Percentiles rank a stretch among this genome's conserved stretches.
Evolutionary conservation across 768 basidiomycete species (phyloP).

Genomic region (Mycena epipterygia): DNA sequence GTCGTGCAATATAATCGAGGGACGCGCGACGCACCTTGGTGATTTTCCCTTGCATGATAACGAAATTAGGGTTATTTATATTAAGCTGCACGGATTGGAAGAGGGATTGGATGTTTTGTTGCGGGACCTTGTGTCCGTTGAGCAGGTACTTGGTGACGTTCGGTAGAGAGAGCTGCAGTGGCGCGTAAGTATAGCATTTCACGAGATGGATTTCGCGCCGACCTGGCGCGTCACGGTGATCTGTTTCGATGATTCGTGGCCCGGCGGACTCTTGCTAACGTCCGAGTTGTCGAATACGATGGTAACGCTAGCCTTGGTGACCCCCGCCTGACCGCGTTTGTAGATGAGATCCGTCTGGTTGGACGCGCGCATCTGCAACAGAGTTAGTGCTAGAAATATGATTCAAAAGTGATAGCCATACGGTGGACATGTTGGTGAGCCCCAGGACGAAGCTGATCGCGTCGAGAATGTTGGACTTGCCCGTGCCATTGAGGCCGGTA

Average conservation of each 20-base stretch:
- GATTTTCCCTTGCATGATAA: slow-evolving; percentile 99
- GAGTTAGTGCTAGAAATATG: slow-evolving; percentile 33
- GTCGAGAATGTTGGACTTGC: slow-evolving; percentile 99
- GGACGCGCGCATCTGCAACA: slow-evolving; percentile 85
- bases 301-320: slow-evolving; percentile 97
- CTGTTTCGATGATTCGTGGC: slow-evolving; percentile 83
- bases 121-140: slow-evolving; percentile 94
- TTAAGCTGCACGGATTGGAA: slow-evolving; percentile 98
- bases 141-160: slow-evolving; percentile 95
- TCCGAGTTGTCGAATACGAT: slow-evolving; percentile 99
- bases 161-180: slow-evolving; percentile 86
- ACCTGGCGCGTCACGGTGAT: slow-evolving; percentile 98
- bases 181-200: neutral
- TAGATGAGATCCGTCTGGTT: slow-evolving; percentile 99
- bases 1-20: neutral
- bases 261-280: slow-evolving; percentile 83
- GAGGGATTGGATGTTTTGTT: slow-evolving; percentile 87
- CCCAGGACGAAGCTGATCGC: slow-evolving; percentile 99
- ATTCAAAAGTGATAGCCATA: slow-evolving; percentile 45
- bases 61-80: slow-evolving; percentile 99
- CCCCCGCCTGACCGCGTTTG: slow-evolving; percentile 97
- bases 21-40: slow-evolving; percentile 77
- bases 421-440: slow-evolving; percentile 96
- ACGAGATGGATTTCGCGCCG: slow-evolving; percentile 37
- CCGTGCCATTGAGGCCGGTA: slow-evolving; percentile 95